Evolutionary conservation across 257 asterid species (phyloP).

Genomic region (Forsythia viridissima): DNA sequence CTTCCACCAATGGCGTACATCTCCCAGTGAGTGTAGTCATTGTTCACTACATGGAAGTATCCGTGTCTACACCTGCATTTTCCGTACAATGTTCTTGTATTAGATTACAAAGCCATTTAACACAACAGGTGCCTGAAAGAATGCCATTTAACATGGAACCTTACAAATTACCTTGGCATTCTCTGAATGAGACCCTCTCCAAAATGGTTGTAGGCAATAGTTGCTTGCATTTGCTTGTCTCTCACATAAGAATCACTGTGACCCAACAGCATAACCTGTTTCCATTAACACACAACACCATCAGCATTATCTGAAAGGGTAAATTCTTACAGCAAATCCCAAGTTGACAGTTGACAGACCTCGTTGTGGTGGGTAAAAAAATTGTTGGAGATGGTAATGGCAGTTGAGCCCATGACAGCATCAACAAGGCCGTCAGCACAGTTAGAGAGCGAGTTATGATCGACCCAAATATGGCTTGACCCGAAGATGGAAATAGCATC

Average conservation of each 20-base stretch:
- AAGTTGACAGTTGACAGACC: constrained; percentile 34
- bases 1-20: constrained; percentile 98
- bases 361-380: constrained; percentile 88
- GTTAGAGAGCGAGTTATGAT: constrained; percentile 83
- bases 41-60: constrained; percentile 94
- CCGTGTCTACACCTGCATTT: constrained; percentile 88
- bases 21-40: constrained; percentile 97
- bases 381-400: constrained; percentile 86
- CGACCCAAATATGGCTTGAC: constrained; percentile 87
- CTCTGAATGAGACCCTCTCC: constrained; percentile 95
- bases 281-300: neutral
- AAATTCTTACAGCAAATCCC: neutral
- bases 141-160: neutral
- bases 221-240: constrained; percentile 87
- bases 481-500: constrained; percentile 86
- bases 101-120: neutral
- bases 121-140: neutral
- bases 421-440: constrained; percentile 96
- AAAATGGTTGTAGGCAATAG: constrained; percentile 89
- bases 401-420: constrained; percentile 92
- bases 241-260: constrained; percentile 78
- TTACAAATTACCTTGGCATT: constrained; percentile 73
- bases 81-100: neutral
- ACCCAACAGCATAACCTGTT: constrained; percentile 85
- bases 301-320: neutral